Evolutionary conservation across 208 protist genomes (phyloP).

Genomic region (Crithidia fasciculata): DNA sequence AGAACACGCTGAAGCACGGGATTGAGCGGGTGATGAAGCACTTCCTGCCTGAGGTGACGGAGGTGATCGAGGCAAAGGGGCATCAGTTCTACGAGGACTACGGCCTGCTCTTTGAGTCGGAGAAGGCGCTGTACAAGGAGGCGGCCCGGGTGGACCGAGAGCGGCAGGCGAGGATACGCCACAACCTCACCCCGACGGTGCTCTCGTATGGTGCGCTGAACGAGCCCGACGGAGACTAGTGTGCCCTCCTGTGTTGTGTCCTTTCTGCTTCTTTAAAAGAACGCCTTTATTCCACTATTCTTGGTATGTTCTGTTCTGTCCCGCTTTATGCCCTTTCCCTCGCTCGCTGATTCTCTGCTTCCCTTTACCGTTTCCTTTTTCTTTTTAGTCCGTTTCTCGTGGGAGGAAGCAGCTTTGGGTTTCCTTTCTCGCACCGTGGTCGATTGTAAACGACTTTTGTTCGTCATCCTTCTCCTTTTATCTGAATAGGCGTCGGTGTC

Average conservation of each 20-base stretch:
- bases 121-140: conserved; percentile 80
- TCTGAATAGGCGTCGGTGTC: too few species aligned
- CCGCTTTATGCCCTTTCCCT: not conserved
- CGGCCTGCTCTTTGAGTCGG: conserved; percentile 78
- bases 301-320: too few species aligned
- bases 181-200: conserved; percentile 53
- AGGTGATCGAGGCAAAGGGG: conserved; percentile 72
- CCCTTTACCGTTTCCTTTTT: not conserved
- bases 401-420: too few species aligned
- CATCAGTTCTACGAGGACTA: conserved; percentile 88
- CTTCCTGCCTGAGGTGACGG: conserved; percentile 91
- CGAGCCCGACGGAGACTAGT: conserved; percentile 83
- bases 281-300: not conserved
- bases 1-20: conserved; percentile 90
- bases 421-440: too few species aligned
- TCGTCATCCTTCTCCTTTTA: not conserved
- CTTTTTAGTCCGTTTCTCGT: too few species aligned
- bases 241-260: not conserved
- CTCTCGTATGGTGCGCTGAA: conserved; percentile 79
- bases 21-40: conserved; percentile 94
- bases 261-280: not conserved
- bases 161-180: conserved; percentile 53
- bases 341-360: not conserved
- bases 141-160: conserved; percentile 63
- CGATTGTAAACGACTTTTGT: not conserved